Base-by-base conservation (phyloP, 2,329 filamentous ascomycete genomes). In the Nigrospora oryzae region DNA sequence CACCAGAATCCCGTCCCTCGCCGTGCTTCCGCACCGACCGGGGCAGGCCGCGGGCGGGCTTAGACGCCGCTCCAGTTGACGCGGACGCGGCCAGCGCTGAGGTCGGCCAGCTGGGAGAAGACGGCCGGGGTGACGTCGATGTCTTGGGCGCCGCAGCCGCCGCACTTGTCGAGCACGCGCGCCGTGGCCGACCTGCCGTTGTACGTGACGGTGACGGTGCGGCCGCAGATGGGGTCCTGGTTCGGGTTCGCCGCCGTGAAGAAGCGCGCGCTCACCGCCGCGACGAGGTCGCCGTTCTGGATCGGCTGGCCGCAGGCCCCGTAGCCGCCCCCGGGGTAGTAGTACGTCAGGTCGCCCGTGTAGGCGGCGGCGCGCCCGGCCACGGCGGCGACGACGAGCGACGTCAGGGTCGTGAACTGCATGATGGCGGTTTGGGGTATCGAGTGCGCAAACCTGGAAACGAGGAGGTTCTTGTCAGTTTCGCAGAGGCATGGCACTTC, bases 101-200 rank as follows among this genome's bases (percentile, higher is more conserved):
- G 31, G 39, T 51, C 48, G 15, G 45, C 54, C n/a, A 61, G 38
- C 14, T 48, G 28, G 45, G 51, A 17, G 47, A 62, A 63, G 31
- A 60, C 56, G 46, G 54, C 36, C 5, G 57, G 51, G 11, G 59
- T 57, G 45, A 63, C 61, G 36, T 62, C 60, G 51, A 63, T 57
- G 40, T 51, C 42, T 8, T 51, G 52, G 31, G 43, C 45, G 8
- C 47, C 45, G 49, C 61, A 63, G 32, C 37, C 42, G 15, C 52
- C 49, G 49, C 61, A 63, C 49, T 58, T 59, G 50, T 63, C 61
- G 39, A 56, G 60, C 38, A 63, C 53, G 19, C 44, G 54, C 44
- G 57, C 61, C 11, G 39, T 44, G 13, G 47, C 41, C 13, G 50
- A 56, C 48, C 54, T 52, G 42, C 52, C 54, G 45, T 47, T 50